Evolutionary conservation across 2,329 filamentous ascomycete species (phyloP), one percentile per base, ranked within the genome.

Genomic region (Aspergillus neotritici): DNA sequence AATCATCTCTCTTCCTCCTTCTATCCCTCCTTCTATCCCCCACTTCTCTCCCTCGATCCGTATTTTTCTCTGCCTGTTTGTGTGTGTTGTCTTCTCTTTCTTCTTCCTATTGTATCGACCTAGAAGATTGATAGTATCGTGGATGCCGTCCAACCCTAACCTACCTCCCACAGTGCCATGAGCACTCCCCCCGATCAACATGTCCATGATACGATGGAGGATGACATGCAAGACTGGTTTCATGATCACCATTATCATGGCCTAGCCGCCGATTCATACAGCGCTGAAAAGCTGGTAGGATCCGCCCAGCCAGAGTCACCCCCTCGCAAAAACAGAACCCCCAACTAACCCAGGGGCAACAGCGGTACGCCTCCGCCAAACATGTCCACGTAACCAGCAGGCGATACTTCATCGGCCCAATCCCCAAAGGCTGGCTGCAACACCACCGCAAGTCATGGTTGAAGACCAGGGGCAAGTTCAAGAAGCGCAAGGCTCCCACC

Each of bases 361-460:
- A 25, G 77, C 74, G 78, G 66, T 77, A 84, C 71, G 76, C 78
- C 37, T 79, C 76, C 34, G 72, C 78, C 16, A 72, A 78, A 46
- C 80, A 84, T 56, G 64, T 84, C 32, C 74, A 83, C 62, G 66
- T 80, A 52, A 83, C 80, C 5, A 78, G 73, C 40, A 72, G 76
- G 42, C 76, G 80, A 42, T 77, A 76, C 63, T 84, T 84, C 63
- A 80, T 84, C 46, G 80, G 80, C 1, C 80, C 80, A 30, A 79
- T 83, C 30, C 80, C 80, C 34, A 76, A 79, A 53, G 79, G 77
- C 44, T 84, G 80, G 80, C 69, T 83, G 41, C 78, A 77, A 53
- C 77, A 74, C 47, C 77, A 83, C 59, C 71, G 79, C 40, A 80
- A 79, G 54, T 73, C 77, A 45, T 83, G 80, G 80, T 83, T 82